These are phyloP conservation scores for Oryza brachyantha DNA, from an alignment of 176 grass and related monocot species.

Conservation along the genomic window DNA sequence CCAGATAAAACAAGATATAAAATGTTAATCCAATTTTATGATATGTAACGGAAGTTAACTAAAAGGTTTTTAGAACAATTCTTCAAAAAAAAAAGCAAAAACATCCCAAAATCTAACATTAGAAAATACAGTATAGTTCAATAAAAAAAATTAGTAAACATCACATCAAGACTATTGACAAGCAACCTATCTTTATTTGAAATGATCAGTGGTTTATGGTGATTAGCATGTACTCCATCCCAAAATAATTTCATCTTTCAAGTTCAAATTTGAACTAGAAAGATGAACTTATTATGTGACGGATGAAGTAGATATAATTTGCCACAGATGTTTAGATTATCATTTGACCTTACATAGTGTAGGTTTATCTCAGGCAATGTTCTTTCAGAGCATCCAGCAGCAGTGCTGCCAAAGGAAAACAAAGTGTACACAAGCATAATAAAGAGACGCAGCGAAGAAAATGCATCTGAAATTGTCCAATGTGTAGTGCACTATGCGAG, in stretches of 20 bases:
- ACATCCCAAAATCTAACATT: not conserved
- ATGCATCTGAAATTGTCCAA: not conserved
- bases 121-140: not conserved
- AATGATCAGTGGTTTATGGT: not conserved
- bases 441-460: not conserved
- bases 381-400: no score
- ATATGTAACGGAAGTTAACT: slow-evolving; percentile 5
- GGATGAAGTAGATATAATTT: not conserved
- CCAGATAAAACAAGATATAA: slow-evolving; percentile 2
- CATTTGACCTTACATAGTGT: not conserved
- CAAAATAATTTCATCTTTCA: no score
- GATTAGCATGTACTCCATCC: not conserved
- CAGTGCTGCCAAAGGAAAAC: no score
- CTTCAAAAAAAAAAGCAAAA: not conserved
- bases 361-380: not conserved
- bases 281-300: no score
- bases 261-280: no score
- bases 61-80: not conserved
- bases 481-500: not conserved
- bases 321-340: not conserved
- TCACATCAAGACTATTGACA: not conserved
- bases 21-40: not conserved
- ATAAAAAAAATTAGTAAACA: not conserved
- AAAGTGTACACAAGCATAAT: no score
- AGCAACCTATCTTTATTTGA: slow-evolving; percentile 7